phyloP scores from a whole-genome alignment of 1,139 yeast species.

The Candida dubliniensis region DNA sequence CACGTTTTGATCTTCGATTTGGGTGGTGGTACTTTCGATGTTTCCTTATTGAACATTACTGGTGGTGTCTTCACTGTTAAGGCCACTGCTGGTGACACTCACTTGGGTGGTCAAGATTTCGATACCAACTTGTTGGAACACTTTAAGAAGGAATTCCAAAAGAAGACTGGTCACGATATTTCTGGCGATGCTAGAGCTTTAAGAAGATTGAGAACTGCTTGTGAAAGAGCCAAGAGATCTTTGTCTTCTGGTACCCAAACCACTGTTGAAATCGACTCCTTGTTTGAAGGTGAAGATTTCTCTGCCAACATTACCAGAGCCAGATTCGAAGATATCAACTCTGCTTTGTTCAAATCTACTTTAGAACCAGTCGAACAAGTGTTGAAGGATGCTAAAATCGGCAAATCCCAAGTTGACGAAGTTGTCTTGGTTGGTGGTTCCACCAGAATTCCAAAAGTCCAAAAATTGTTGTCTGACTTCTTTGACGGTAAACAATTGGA shows the following conservation, averaged over 20 bases:
- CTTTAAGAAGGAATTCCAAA: constrained; percentile 94
- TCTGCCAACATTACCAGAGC: constrained; percentile 98
- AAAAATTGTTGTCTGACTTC: constrained; percentile 95
- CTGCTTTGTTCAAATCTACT: constrained; percentile 93
- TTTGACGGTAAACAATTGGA: constrained; percentile 97
- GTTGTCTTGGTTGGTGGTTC: constrained; percentile 99
- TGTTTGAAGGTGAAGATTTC: constrained; percentile 95
- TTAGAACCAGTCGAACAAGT: constrained; percentile 98
- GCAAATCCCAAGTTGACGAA: constrained; percentile 88
- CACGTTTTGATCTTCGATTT: constrained; percentile 91
- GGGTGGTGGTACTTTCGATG: constrained; percentile 99
- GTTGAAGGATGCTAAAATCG: constrained; percentile 89
- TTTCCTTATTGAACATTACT: constrained; percentile 91
- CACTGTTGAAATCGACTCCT: constrained; percentile 94
- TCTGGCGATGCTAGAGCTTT: constrained; percentile 93
- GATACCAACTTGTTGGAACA: constrained; percentile 94
- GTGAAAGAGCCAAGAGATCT: constrained; percentile 99
- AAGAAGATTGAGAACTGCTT: constrained; percentile 98
- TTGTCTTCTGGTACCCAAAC: constrained; percentile 96
- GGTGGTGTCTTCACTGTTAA: constrained; percentile 99
- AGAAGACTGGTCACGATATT: constrained; percentile 93
- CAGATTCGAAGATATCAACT: constrained; percentile 97
- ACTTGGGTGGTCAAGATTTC: constrained; percentile 99
- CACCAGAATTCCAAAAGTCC: constrained; percentile 99
- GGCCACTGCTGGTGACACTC: constrained; percentile 99